phyloP scores from a whole-genome alignment of 78 protist genomes.

The slime mould (Dictyostelium discoideum) region dicty_2.7 NC_007091.3:2278501-2279000 shows the following conservation, averaged over 20 bases:
- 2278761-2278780: not conserved
- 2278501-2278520: not conserved
- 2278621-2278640: not conserved
- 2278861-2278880: not conserved
- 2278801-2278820: not conserved
- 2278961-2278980: not conserved
- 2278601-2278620: not conserved
- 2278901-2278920: not conserved
- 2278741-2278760: not conserved
- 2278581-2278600: not conserved
- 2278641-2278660: conserved; percentile 9
- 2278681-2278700: not conserved
- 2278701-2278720: not conserved
- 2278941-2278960: not conserved
- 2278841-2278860: not conserved
- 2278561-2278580: conserved; percentile 9
- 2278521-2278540: not conserved
- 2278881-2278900: not conserved
- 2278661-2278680: conserved; percentile 1
- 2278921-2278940: not conserved
- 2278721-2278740: not conserved
- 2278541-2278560: not conserved
- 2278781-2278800: not conserved
- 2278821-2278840: not conserved
- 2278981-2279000: not conserved